Base-by-base conservation (phyloP, 1,139 yeast genomes). In the Sugiyamaella castrensis region DNA sequence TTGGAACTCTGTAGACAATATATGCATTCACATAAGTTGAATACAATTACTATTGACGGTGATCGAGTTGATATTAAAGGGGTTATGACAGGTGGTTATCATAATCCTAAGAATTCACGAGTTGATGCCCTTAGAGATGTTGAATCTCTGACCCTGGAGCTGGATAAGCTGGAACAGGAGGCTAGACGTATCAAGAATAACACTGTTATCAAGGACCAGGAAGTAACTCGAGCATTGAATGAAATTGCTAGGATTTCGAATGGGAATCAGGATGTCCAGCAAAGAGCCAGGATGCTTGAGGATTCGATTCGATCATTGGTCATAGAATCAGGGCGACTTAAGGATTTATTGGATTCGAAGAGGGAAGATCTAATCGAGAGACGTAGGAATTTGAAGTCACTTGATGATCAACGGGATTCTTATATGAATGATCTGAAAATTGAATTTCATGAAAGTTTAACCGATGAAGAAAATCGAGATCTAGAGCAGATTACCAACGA, bases 31-130 rank as follows among this genome's bases (percentile, higher is more conserved):
- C 80, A 74, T 61, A 79, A 80, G 37, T 70, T 91, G 33, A 83
- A 79, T 57, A 88, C 96, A 1, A 85, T 92, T 29, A 92, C 98
- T 0, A 71, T 92, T 31, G 95, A 87, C 66, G 98, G 98, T 56
- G 98, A 92, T 64, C 75, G 87, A 57, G 88, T 88, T 40, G 95
- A 88, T 58, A 80, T 79, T 44, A 80, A 75, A 56, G 98, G 98
- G 66, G 86, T 84, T 1, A 69, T 92, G 47, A 82, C 89, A 13
- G 98, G 98, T 68, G 98, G 98, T 46, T 89, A 78, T 62, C 77
- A 87, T 58, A 95, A 88, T 61, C 77, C 75, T 55, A 77, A 80
- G 57, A 72, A 71, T 40, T 84, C 91, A 0, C 74, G 94, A 55
- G 68, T 91, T 42, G 95, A 87, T 58, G 81, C 86, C 1, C 73